A percentile compares a stretch with the other conserved stretches of the same genome.
phyloP scores from a whole-genome alignment of 2,329 filamentous ascomycete species.

The Aspergillus amoenus region DNA sequence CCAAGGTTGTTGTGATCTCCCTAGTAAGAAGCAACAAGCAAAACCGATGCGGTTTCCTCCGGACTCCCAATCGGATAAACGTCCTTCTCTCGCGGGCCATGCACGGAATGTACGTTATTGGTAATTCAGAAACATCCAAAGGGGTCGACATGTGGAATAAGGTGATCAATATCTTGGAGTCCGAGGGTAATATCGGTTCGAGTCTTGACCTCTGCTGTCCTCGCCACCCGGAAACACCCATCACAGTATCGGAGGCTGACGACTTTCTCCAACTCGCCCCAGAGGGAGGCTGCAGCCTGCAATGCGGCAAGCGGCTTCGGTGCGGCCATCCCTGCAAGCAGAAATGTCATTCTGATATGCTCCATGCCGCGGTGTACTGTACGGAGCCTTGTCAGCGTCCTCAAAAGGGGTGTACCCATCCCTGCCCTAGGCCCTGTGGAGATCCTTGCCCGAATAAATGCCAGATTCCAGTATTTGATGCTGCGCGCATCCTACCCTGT shows the following conservation, averaged over 20 bases:
- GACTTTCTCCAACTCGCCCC: slow-evolving; percentile 58
- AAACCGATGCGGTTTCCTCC: slow-evolving; percentile 63
- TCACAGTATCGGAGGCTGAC: slow-evolving; percentile 54
- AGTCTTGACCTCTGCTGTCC: slow-evolving; percentile 58
- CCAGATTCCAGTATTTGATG: slow-evolving; percentile 10
- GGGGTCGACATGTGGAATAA: slow-evolving; percentile 62
- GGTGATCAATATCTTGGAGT: slow-evolving; percentile 55
- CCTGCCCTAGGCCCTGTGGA: slow-evolving; percentile 43
- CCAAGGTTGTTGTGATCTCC: slow-evolving; percentile 67
- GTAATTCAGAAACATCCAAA: slow-evolving; percentile 61
- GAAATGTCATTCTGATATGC: slow-evolving; percentile 46
- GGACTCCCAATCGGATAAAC: slow-evolving; percentile 66
- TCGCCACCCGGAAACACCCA: slow-evolving; percentile 55
- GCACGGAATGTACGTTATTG: slow-evolving; percentile 71
- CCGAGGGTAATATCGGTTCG: slow-evolving; percentile 49
- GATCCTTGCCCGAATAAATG: slow-evolving; percentile 41
- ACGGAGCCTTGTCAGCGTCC: slow-evolving; percentile 40
- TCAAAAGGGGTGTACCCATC: slow-evolving; percentile 41
- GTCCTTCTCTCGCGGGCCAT: slow-evolving; percentile 66
- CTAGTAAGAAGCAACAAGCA: slow-evolving; percentile 67
- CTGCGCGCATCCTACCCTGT: slow-evolving; percentile 19
- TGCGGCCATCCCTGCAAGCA: slow-evolving; percentile 49
- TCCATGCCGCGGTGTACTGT: slow-evolving; percentile 46
- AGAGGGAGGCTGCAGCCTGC: slow-evolving; percentile 60
- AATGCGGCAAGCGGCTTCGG: slow-evolving; percentile 47